A percentile compares a stretch with the other conserved stretches of the same genome.
These are phyloP conservation scores for Corniculantispora saksenae DNA, from an alignment of 2,329 filamentous ascomycete species.

Conservation along the genomic window DNA sequence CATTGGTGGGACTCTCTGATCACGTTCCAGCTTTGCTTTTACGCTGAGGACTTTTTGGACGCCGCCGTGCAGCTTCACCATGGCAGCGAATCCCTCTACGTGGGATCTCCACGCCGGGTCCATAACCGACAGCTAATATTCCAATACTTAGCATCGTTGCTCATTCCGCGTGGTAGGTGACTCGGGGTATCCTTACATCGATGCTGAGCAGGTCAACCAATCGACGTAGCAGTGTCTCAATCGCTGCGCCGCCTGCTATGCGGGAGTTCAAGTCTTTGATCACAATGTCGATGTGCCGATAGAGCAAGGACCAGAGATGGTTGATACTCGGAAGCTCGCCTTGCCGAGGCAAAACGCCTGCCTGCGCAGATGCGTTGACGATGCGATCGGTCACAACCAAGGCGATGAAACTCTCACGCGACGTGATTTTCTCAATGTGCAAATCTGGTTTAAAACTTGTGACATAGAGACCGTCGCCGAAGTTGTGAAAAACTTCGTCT, in stretches of 20 bases:
- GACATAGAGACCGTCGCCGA: neutral
- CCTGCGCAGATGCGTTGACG: slow-evolving; percentile 13
- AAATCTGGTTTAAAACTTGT: slow-evolving; percentile 3
- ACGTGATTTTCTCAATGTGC: slow-evolving; percentile 9
- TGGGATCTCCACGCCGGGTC: slow-evolving; percentile 15
- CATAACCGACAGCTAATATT: slow-evolving; percentile 9
- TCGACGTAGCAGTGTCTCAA: slow-evolving; percentile 1
- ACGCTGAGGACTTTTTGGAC: slow-evolving; percentile 3
- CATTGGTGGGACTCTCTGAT: slow-evolving; percentile 8
- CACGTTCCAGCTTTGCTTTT: neutral
- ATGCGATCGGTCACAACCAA: slow-evolving; percentile 13
- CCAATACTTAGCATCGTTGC: neutral
- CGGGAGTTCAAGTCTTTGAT: slow-evolving; percentile 14
- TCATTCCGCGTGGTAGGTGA: neutral
- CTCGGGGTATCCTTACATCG: neutral
- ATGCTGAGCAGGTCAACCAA: slow-evolving; percentile 11
- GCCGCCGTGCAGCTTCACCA: slow-evolving; percentile 17
- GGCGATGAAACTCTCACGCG: slow-evolving; percentile 8
- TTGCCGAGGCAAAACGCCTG: slow-evolving; percentile 8
- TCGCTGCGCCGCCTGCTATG: slow-evolving; percentile 4
- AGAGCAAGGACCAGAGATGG: slow-evolving; percentile 15
- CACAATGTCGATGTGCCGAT: slow-evolving; percentile 3
- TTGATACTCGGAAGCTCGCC: slow-evolving; percentile 10
- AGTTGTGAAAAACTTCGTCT: slow-evolving; percentile 12
- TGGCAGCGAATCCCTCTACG: slow-evolving; percentile 9